Evolutionary conservation across 2,329 filamentous ascomycete genomes (phyloP), one percentile per base, ranked within the genome.

Genomic region (Lachnellula hyalina): DNA sequence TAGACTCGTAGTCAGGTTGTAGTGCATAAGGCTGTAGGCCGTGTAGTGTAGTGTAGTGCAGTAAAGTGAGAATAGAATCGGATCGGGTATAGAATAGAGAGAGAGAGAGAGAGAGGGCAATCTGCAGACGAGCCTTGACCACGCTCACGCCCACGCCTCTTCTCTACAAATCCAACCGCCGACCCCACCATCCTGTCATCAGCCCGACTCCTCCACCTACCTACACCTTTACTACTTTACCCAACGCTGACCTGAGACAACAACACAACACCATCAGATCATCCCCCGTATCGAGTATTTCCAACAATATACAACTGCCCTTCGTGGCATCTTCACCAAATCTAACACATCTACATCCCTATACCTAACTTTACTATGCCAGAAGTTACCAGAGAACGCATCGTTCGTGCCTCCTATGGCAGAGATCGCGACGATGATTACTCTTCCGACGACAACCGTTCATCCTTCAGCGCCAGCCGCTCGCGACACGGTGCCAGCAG

Each of bases 381-480:
- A 12, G 64, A 66, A 55, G 55, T 61, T 42, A 56, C 52, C 17
- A 54, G 61, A 42, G 54, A 56, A 42, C 49, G 50, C 57, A 56
- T 63, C 15, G 55, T 59, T 36, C 64, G 64, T 53, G 55, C 51
- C 21, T 57, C 53, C 34, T 42, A 49, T 40, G 54, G 52, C 35
- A 56, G 60, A 48, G 62, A 63, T 59, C 62, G 61, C 48, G 65
- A 67, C 45, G 66, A 66, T 44, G 28, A 32, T 11, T 65, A 68
- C 50, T 67, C 64, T 1, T 68, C 66, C 38, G 67, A 69, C 52
- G 65, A 67, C 21, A 65, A 67, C 7, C 60, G 61, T 12, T 64
- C 65, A 15, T 51, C 53, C 15, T 59, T 61, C 51, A 41, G 38
- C 38, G 38, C 15, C 38, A 19, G 38, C 38, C 15, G 38, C 38